Conservation (phyloP, 495 filamentous ascomycete genomes). For the Collariella sp. region DNA sequence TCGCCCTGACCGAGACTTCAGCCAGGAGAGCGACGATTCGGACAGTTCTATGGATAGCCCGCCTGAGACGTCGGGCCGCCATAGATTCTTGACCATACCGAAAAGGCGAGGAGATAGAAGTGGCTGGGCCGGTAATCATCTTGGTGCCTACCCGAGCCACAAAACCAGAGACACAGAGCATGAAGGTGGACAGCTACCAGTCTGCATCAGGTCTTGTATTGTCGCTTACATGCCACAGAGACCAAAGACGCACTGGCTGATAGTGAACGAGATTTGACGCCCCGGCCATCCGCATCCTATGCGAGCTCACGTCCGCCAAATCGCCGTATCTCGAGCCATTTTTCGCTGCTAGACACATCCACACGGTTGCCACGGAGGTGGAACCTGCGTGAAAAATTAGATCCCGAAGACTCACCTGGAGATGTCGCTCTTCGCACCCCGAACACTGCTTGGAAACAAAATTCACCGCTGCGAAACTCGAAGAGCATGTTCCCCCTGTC, state of each 20-base stretch:
- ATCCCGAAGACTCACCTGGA: not conserved
- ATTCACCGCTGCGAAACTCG: conserved; percentile 2
- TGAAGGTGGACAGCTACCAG: conserved; percentile 1
- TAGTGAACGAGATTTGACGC: not conserved
- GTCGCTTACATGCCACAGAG: not conserved
- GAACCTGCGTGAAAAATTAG: not conserved
- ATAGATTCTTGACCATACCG: conserved; percentile 18
- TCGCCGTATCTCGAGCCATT: not conserved
- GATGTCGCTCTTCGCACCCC: not conserved
- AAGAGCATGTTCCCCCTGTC: conserved; percentile 16
- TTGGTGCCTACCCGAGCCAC: not conserved
- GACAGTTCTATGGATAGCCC: conserved; percentile 19
- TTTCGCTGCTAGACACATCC: not conserved
- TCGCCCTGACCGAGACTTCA: conserved; percentile 2
- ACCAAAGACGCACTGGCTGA: not conserved
- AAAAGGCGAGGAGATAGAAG: conserved; percentile 21
- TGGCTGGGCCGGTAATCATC: not conserved
- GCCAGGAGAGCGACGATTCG: conserved; percentile 11
- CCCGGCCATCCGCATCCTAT: conserved; percentile 6
- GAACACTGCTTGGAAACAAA: not conserved
- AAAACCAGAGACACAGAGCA: not conserved
- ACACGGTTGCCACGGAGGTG: not conserved
- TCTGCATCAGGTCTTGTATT: not conserved
- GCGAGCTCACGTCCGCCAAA: not conserved
- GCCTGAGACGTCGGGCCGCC: conserved; percentile 10